Percentiles rank a stretch among this genome's conserved stretches.
Evolutionary conservation across 305 asterid species (phyloP).

Genomic region (Plantago lanceolata): DNA sequence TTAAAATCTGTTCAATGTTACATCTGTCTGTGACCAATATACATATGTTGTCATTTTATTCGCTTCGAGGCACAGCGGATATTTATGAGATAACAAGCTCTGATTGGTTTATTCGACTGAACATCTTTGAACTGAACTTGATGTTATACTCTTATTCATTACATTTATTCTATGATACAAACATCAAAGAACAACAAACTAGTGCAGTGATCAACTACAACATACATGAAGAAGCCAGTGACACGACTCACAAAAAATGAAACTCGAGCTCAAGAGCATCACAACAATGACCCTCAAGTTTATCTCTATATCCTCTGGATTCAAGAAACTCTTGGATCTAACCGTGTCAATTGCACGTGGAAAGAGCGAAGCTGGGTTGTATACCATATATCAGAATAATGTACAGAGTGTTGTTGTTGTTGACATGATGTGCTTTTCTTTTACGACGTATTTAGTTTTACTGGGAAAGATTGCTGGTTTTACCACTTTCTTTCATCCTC

Average conservation of each 20-base stretch:
- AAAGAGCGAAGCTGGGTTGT: background rate
- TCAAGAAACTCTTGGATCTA: background rate
- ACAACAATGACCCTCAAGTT: background rate
- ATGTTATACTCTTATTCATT: too few species aligned
- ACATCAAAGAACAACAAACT: background rate
- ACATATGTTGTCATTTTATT: too few species aligned
- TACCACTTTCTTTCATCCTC: constrained; percentile 31
- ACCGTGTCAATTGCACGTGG: background rate
- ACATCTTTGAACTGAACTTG: too few species aligned
- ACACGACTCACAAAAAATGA: background rate
- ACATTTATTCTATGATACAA: background rate
- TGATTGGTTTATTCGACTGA: too few species aligned
- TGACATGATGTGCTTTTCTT: background rate
- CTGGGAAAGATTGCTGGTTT: constrained; percentile 22
- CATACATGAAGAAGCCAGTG: background rate
- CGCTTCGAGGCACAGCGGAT: background rate
- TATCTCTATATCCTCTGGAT: background rate
- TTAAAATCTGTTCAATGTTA: background rate
- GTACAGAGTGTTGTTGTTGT: background rate
- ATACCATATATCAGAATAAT: background rate
- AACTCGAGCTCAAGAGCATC: background rate
- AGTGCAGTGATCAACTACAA: background rate
- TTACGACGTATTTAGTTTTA: constrained; percentile 9
- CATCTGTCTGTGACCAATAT: background rate
- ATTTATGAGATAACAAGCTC: too few species aligned